A percentile compares a stretch with the other conserved stretches of the same genome.
These are phyloP conservation scores for Aspergillus persii DNA, from an alignment of 2,329 filamentous ascomycete species.

Conservation along the genomic window DNA sequence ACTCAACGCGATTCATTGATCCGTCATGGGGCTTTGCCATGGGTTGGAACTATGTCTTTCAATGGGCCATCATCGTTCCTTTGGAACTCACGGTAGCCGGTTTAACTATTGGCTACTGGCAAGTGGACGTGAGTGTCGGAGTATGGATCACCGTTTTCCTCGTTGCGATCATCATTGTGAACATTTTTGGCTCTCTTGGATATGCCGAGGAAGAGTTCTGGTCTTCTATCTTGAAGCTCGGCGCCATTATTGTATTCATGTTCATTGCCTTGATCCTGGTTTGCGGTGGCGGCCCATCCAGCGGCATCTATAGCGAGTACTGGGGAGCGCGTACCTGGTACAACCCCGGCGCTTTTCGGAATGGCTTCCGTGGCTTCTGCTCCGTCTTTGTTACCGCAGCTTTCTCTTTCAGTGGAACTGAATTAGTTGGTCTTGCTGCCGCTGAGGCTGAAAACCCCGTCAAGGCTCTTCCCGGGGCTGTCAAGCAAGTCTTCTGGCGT, in stretches of 20 bases:
- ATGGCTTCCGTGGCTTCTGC: constrained; percentile 58
- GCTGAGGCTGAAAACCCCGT: constrained; percentile 56
- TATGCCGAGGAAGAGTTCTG: constrained; percentile 32
- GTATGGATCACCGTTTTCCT: constrained; percentile 49
- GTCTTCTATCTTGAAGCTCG: constrained; percentile 23
- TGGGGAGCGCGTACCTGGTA: constrained; percentile 25
- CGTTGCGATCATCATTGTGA: constrained; percentile 48
- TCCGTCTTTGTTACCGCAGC: constrained; percentile 62
- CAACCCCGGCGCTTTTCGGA: constrained; percentile 46
- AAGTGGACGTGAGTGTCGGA: constrained; percentile 32
- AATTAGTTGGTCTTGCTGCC: constrained; percentile 61
- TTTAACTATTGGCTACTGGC: constrained; percentile 47
- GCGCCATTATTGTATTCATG: constrained; percentile 26
- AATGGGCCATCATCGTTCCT: constrained; percentile 80
- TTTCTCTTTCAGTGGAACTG: constrained; percentile 62
- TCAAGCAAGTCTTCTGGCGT: constrained; percentile 53
- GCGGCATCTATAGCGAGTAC: constrained; percentile 40
- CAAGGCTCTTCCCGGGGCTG: constrained; percentile 48
- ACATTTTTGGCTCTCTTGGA: constrained; percentile 56
- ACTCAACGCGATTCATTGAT: constrained; percentile 60
- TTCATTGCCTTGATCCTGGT: constrained; percentile 33
- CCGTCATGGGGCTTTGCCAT: constrained; percentile 54
- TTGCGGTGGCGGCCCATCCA: constrained; percentile 24
- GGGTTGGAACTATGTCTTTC: constrained; percentile 65
- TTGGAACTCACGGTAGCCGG: constrained; percentile 50